Conservation (phyloP, 345 rosid genomes). For the Citrus hindsii region DNA sequence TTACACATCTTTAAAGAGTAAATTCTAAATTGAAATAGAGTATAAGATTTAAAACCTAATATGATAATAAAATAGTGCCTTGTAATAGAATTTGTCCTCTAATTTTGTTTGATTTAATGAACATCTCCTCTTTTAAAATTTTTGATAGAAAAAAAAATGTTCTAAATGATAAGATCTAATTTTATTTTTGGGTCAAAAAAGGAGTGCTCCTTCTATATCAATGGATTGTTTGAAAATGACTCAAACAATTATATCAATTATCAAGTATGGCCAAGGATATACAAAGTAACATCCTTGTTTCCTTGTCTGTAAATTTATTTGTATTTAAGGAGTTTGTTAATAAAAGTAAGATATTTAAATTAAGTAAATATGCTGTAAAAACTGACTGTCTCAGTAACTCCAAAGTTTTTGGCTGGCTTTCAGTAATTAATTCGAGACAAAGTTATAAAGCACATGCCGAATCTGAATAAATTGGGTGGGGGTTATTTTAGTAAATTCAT, state of each 20-base stretch:
- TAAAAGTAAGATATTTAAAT: neutral
- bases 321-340: neutral
- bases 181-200: neutral
- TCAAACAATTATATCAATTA: neutral
- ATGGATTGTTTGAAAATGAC: neutral
- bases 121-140: too few species aligned
- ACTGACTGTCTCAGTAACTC: neutral
- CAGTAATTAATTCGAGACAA: neutral
- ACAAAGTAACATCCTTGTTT: neutral
- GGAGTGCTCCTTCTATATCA: neutral
- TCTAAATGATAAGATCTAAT: too few species aligned
- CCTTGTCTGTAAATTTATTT: neutral
- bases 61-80: neutral
- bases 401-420: neutral
- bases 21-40: neutral
- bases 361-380: slow-evolving; percentile 1
- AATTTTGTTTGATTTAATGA: neutral
- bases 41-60: neutral
- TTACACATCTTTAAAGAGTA: neutral
- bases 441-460: neutral
- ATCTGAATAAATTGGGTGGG: neutral
- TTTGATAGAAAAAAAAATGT: too few species aligned
- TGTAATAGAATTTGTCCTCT: neutral
- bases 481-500: too few species aligned
- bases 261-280: neutral